Evolutionary conservation across 2,329 filamentous ascomycete genomes (phyloP).

Genomic region (Chalaropsis thielavioides): DNA sequence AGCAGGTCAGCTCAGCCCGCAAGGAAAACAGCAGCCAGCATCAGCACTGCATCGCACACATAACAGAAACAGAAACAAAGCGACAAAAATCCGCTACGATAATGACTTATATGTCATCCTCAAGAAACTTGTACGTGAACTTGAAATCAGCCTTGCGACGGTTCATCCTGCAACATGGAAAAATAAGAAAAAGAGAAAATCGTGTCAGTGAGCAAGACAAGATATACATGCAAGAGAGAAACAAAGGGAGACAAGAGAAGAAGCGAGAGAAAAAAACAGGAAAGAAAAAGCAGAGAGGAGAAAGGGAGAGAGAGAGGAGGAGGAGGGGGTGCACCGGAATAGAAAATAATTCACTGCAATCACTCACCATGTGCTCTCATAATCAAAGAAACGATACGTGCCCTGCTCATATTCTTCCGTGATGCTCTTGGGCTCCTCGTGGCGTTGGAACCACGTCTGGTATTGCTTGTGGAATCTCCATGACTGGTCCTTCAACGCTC

Average conservation of each 20-base stretch:
- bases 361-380: constrained; percentile 92
- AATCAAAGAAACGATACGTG: constrained; percentile 98
- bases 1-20: not conserved
- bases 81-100: not conserved
- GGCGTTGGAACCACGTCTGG: constrained; percentile 97
- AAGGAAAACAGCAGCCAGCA: no score
- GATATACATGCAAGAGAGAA: not conserved
- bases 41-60: no score
- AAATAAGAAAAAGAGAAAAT: not conserved
- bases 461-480: constrained; percentile 99
- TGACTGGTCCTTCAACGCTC: constrained; percentile 94
- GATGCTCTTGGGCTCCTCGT: constrained; percentile 96
- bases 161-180: constrained; percentile 64
- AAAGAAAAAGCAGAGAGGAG: no score
- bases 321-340: no score
- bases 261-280: not conserved
- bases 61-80: not conserved
- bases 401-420: constrained; percentile 98
- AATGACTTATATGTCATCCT: constrained; percentile 59
- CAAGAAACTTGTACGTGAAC: constrained; percentile 94
- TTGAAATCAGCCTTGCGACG: constrained; percentile 95
- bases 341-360: not conserved
- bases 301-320: no score
- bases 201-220: not conserved
- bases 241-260: not conserved